Percentiles rank a stretch among this genome's conserved stretches.
Evolutionary conservation across 441 rosid species (phyloP).

Genomic region (Eruca vesicaria): DNA sequence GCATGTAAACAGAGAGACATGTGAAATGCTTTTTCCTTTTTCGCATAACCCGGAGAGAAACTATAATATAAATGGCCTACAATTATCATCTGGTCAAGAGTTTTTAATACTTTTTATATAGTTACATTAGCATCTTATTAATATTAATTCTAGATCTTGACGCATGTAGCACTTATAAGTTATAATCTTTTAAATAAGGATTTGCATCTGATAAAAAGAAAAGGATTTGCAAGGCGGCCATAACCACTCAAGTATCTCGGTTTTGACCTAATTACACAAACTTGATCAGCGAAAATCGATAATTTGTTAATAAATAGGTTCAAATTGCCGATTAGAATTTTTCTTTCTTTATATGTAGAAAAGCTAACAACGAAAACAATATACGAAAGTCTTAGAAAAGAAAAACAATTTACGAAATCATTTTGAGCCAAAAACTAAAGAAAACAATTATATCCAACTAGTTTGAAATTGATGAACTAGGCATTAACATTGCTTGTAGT

Average conservation of each 20-base stretch:
- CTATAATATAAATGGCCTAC: background rate
- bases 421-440: background rate
- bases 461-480: background rate
- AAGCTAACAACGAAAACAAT: background rate
- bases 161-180: background rate
- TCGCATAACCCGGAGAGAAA: slow-evolving; percentile 27
- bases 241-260: background rate
- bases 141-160: too few species aligned
- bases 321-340: background rate
- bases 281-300: background rate
- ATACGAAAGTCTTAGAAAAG: too few species aligned
- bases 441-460: background rate
- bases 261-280: background rate
- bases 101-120: background rate
- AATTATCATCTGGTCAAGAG: too few species aligned
- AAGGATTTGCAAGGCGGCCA: background rate
- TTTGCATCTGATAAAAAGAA: background rate
- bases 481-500: too few species aligned
- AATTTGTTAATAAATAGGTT: background rate
- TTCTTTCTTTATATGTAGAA: background rate
- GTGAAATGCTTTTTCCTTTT: slow-evolving; percentile 24
- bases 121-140: background rate
- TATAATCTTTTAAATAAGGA: background rate
- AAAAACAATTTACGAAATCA: too few species aligned
- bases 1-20: slow-evolving; percentile 31